A percentile compares a stretch with the other conserved stretches of the same genome.
Conservation (phyloP, 805 yeast genomes). For the Metschnikowia kofuensis region DNA sequence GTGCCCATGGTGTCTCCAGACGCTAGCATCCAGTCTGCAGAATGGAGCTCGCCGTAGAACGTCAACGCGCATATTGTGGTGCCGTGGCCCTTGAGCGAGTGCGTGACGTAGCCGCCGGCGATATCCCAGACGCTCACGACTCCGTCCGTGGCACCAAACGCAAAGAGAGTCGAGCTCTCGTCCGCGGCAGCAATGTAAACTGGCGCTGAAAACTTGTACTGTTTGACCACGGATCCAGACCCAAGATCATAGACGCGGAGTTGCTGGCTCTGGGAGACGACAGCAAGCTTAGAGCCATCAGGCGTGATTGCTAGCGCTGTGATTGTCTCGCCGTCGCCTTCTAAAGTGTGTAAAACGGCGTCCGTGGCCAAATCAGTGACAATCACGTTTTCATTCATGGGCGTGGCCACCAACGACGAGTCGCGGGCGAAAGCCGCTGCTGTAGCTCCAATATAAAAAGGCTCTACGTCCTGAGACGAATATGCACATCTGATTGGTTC, state of each 20-base stretch:
- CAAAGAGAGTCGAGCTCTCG: slow-evolving; percentile 77
- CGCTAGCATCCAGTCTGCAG: slow-evolving; percentile 70
- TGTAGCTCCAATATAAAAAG: slow-evolving; percentile 85
- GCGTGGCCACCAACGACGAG: slow-evolving; percentile 69
- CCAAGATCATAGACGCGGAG: slow-evolving; percentile 60
- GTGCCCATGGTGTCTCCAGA: slow-evolving; percentile 64
- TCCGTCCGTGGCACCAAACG: slow-evolving; percentile 96
- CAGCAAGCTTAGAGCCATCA: slow-evolving; percentile 66
- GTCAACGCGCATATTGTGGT: slow-evolving; percentile 73
- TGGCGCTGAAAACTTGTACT: slow-evolving; percentile 70
- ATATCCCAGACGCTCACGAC: slow-evolving; percentile 88
- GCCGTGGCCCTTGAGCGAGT: slow-evolving; percentile 90
- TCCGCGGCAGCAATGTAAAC: slow-evolving; percentile 77
- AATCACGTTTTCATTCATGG: slow-evolving; percentile 73
- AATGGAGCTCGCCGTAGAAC: slow-evolving; percentile 71
- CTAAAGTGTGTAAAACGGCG: slow-evolving; percentile 54
- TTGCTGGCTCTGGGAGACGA: slow-evolving; percentile 81
- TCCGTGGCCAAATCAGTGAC: slow-evolving; percentile 64
- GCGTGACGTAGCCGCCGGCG: slow-evolving; percentile 83
- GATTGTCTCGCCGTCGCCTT: slow-evolving; percentile 81
- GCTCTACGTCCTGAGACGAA: slow-evolving; percentile 49
- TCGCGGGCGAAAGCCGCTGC: slow-evolving; percentile 64
- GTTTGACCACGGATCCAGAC: slow-evolving; percentile 40
- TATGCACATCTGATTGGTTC: slow-evolving; percentile 18
- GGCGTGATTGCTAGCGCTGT: slow-evolving; percentile 77